Evolutionary conservation across 768 basidiomycete species (phyloP).

Genomic region (Fomitopsis pulvina): DNA sequence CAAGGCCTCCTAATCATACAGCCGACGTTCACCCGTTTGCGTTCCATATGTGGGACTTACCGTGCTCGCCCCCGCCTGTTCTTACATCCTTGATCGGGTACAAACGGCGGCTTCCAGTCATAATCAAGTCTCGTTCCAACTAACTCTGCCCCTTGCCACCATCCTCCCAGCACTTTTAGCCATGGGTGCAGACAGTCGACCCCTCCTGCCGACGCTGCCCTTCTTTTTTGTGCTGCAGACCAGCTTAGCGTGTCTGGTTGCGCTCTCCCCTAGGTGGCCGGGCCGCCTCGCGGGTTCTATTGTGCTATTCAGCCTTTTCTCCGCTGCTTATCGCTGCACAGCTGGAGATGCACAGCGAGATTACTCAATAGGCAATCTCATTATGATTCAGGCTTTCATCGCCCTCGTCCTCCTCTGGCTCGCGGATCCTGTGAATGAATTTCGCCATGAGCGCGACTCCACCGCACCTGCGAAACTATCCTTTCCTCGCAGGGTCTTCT

Average conservation of each 20-base stretch:
- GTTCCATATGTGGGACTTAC: no score
- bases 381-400: conserved; percentile 1
- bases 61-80: no score
- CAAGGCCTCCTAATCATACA: no score
- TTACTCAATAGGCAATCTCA: conserved; percentile 1
- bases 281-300: background rate
- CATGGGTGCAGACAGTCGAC: background rate
- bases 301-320: background rate
- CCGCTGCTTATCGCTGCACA: background rate
- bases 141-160: no score
- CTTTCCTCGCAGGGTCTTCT: background rate
- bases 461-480: background rate
- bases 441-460: conserved; percentile 1
- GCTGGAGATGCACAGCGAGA: background rate
- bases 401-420: conserved; percentile 2
- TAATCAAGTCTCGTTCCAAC: no score
- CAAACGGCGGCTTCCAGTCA: no score
- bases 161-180: no score
- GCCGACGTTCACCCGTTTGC: no score
- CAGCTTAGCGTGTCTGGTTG: background rate
- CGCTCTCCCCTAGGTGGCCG: background rate
- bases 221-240: background rate
- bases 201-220: background rate
- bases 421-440: conserved; percentile 1
- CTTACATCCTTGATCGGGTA: no score